Base-by-base conservation (phyloP, 1,139 yeast genomes). In the Wickerhamomyces sp. region DNA sequence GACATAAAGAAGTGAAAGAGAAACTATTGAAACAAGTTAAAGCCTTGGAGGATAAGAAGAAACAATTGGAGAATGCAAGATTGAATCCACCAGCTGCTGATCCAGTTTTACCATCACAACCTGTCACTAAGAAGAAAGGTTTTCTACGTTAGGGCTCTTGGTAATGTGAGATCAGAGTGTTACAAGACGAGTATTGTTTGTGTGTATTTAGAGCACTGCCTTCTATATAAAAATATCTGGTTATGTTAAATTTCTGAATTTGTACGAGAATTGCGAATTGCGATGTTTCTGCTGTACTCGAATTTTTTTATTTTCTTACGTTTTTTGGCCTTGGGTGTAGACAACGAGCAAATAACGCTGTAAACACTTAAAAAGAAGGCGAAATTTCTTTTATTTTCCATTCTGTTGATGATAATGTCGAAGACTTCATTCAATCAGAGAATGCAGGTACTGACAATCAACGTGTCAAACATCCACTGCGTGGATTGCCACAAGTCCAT, bases 1-100 rank as follows among this genome's bases (percentile, higher is more conserved):
- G 95, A 67, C 99, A 94, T 69, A 88, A 89, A 67, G 98, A 93
- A 66, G 90, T 93, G 94, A 91, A 93, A 72, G 98, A 91, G 62
- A 89, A 88, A 68, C 77, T 93, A 63, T 76, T 86, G 57, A 86
- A 86, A 66, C 97, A 91, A 69, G 82, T 93, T 55, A 83, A 83
- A 63, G 81, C 90, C 59, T 77, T 93, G 63, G 98, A 93, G 67
- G 97, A 90, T 56, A 89, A 89, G 71, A 91, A 90, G 71, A 77
- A 75, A 50, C 91, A 84, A 64, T 75, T 93, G 60, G 97, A 91
- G 68, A 78, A 80, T 64, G 76, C 80, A 44, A 75, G 80, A 58
- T 73, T 81, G 34, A 70, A 68, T 50, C 84, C 80, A 55, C 44
- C 53, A 2, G 80, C 80, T 43, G 72, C 73, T 35, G 73, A 76